phyloP scores from a whole-genome alignment of 2,329 filamentous ascomycete genomes.

The Xylaria sp. region DNA sequence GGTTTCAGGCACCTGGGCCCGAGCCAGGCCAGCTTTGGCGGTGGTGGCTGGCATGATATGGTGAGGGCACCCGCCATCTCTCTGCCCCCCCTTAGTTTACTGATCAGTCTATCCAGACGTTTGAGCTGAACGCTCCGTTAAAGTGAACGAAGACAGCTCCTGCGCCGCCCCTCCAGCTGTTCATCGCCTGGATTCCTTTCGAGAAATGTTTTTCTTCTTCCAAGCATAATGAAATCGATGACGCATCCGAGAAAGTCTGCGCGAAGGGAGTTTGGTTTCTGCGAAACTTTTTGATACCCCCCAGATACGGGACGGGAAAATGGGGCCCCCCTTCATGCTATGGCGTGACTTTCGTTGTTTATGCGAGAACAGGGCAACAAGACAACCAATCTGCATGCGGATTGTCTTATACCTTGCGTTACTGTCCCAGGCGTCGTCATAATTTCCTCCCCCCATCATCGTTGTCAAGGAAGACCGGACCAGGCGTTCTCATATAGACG shows the following conservation, averaged over 20 bases:
- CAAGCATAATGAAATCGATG: neutral
- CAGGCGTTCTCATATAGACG: neutral
- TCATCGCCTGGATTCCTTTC: no score
- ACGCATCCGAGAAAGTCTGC: neutral
- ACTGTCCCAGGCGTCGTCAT: neutral
- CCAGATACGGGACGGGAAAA: neutral
- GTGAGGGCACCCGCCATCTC: conserved; percentile 48
- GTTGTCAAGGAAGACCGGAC: neutral
- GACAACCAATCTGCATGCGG: neutral
- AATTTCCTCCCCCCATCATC: neutral
- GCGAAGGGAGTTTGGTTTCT: neutral
- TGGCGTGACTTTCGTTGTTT: neutral
- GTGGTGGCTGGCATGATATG: conserved; percentile 83
- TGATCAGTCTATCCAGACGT: neutral
- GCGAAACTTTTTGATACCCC: neutral
- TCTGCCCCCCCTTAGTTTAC: neutral
- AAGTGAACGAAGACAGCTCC: neutral
- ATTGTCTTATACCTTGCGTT: no score
- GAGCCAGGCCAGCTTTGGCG: conserved; percentile 73
- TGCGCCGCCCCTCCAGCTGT: no score
- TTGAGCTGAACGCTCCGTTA: neutral
- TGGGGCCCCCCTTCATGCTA: no score
- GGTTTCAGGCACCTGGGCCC: conserved; percentile 71
- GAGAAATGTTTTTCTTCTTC: no score
- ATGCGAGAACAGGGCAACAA: neutral